Evolutionary conservation across 176 grass and related monocot genomes (phyloP).

Genomic region (Calamus simplicifolius): DNA sequence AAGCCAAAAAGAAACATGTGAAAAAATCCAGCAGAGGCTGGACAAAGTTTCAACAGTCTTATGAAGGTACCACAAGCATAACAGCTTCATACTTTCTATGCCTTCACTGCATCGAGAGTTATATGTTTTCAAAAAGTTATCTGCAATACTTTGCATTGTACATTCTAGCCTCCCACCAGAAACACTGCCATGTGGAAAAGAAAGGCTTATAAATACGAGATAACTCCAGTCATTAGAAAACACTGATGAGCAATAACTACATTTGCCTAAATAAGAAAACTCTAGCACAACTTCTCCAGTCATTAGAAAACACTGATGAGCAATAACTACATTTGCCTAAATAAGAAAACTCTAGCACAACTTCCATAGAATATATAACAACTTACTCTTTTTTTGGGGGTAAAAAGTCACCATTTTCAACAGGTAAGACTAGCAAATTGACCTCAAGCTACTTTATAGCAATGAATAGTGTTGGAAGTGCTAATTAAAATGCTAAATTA

Average conservation of each 20-base stretch:
- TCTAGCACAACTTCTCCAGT: background rate
- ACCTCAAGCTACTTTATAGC: no score
- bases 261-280: no score
- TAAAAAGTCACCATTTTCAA: background rate
- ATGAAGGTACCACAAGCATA: constrained; percentile 26
- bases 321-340: background rate
- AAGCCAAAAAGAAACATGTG: constrained; percentile 14
- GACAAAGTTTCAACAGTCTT: background rate
- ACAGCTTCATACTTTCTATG: constrained; percentile 82
- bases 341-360: no score
- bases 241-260: background rate
- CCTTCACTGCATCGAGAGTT: constrained; percentile 51
- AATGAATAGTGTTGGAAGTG: no score
- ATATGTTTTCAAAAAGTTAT: constrained; percentile 67
- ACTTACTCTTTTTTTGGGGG: no score
- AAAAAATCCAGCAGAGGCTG: background rate
- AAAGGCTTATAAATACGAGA: background rate
- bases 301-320: constrained; percentile 1
- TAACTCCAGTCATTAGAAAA: constrained; percentile 3
- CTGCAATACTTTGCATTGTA: constrained; percentile 98
- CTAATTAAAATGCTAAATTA: no score
- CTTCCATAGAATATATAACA: no score
- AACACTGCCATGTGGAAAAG: constrained; percentile 38
- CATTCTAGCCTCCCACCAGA: constrained; percentile 83
- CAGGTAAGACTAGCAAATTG: no score